Evolutionary conservation across 345 rosid species (phyloP), one percentile per base, ranked within the genome.

Genomic region (Gossypium stocksii): DNA sequence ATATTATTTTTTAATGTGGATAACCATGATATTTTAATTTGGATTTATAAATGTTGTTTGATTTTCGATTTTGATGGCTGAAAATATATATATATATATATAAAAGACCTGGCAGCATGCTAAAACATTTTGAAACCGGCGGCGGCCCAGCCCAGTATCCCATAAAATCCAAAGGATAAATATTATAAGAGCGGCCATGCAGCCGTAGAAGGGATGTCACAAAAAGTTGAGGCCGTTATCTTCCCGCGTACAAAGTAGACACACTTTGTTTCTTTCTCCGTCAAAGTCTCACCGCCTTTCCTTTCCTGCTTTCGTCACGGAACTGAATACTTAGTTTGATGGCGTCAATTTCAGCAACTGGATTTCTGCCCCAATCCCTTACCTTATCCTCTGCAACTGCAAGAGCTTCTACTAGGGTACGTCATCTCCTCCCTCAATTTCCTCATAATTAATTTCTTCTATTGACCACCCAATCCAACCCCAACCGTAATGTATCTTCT

Each of bases 341-440:
- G 97, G 92, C 90, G 76, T 87, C 88, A 29, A 74, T 88, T 82
- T 82, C 88, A 22, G 85, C 87, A 10, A 56, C 79, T 48, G 82
- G 74, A 15, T 15, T 15, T 16, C 22, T 34, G 20, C 65, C 44
- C 11, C 65, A 61, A 29, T 27, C 11, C 65, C 41, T 61, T 6
- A 7, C 45, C 20, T 15, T 34, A 38, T 34, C 74, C 69, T 2
- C 82, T 14, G 15, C 72, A 57, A 70, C 83, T 9, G n/a, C 72
- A 61, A 74, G 72, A 64, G 51, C 79, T 77, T 76, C 84, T 20
- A 34, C 82, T 54, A 16, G 71, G 66, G 78, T 73, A 34, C 52
- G 69, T 54, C 56, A 48, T 70, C 14, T 23, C 38, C 63, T 22
- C 70, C 3, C 13, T 13, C 52, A 41, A 14, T 71, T 54, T 44